phyloP scores from a whole-genome alignment of 2,329 filamentous ascomycete genomes.

The Hypoxylon sp. region DNA sequence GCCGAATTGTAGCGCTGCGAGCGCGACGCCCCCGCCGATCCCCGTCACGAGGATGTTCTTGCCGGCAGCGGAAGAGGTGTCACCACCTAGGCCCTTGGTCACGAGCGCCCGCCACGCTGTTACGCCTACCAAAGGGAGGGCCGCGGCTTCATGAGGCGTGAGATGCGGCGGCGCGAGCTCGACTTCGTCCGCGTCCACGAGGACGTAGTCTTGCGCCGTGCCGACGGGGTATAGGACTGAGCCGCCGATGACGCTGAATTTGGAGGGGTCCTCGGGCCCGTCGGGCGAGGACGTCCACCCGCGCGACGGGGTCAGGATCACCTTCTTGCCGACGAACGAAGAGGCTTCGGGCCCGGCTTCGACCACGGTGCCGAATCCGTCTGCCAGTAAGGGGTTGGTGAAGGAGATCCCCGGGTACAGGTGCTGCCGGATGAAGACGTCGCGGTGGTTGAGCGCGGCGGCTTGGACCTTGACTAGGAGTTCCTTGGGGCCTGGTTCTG shows the following conservation, averaged over 20 bases:
- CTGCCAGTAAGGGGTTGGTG: slow-evolving; percentile 81
- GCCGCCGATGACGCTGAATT: slow-evolving; percentile 78
- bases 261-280: slow-evolving; percentile 76
- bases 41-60: slow-evolving; percentile 88
- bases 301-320: slow-evolving; percentile 82
- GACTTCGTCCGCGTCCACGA: slow-evolving; percentile 78
- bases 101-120: slow-evolving; percentile 91
- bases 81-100: slow-evolving; percentile 78
- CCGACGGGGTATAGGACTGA: slow-evolving; percentile 76
- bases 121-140: slow-evolving; percentile 85
- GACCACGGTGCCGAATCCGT: slow-evolving; percentile 83
- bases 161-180: slow-evolving; percentile 83
- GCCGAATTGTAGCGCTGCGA: slow-evolving; percentile 85
- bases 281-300: slow-evolving; percentile 81
- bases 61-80: slow-evolving; percentile 72
- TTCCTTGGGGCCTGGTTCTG: slow-evolving; percentile 74
- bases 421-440: slow-evolving; percentile 93
- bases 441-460: slow-evolving; percentile 92
- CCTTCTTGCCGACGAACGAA: slow-evolving; percentile 70
- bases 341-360: slow-evolving; percentile 66
- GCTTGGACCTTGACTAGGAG: slow-evolving; percentile 83
- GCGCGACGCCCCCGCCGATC: slow-evolving; percentile 91
- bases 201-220: slow-evolving; percentile 80
- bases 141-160: slow-evolving; percentile 80
- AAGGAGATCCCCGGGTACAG: slow-evolving; percentile 91